phyloP scores from a whole-genome alignment of 2,329 filamentous ascomycete species.

The Didymellaceae sp. region DNA sequence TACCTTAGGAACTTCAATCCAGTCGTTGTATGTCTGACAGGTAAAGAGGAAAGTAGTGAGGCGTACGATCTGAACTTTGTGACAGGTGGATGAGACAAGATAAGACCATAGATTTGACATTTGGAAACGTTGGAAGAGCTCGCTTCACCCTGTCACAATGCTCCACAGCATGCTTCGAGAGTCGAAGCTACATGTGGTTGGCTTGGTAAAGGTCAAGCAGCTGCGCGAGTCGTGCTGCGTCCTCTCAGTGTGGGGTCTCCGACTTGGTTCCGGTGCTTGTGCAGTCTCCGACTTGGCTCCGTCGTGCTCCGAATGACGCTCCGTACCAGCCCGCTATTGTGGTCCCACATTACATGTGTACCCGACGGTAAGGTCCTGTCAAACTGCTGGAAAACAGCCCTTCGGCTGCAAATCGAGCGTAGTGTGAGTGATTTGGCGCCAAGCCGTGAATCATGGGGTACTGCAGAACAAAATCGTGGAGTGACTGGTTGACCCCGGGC shows the following conservation, averaged over 20 bases:
- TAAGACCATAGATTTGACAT: too few relatives aligned
- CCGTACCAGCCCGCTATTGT: neutral
- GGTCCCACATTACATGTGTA: neutral
- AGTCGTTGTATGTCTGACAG: too few relatives aligned
- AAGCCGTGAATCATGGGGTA: slow-evolving; percentile 21
- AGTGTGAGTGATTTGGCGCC: slow-evolving; percentile 4
- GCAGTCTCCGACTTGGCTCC: slow-evolving; percentile 6
- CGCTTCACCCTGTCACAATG: too few relatives aligned
- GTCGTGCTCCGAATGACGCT: neutral
- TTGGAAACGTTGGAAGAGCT: too few relatives aligned
- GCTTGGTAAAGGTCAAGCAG: neutral
- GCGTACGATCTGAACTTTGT: too few relatives aligned
- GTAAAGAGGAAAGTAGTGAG: too few relatives aligned
- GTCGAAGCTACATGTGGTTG: neutral
- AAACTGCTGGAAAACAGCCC: neutral
- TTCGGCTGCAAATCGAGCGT: slow-evolving; percentile 1
- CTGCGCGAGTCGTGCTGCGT: neutral
- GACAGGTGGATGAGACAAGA: too few relatives aligned
- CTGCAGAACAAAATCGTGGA: slow-evolving; percentile 5
- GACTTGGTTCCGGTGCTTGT: slow-evolving; percentile 3
- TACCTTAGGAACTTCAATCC: too few relatives aligned
- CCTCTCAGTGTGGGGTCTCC: neutral
- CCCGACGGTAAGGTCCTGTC: neutral
- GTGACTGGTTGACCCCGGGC: slow-evolving; percentile 24
- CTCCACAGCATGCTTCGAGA: neutral